Base-by-base conservation (phyloP, 2,329 filamentous ascomycete species). In the Diplodia intermedia region DNA sequence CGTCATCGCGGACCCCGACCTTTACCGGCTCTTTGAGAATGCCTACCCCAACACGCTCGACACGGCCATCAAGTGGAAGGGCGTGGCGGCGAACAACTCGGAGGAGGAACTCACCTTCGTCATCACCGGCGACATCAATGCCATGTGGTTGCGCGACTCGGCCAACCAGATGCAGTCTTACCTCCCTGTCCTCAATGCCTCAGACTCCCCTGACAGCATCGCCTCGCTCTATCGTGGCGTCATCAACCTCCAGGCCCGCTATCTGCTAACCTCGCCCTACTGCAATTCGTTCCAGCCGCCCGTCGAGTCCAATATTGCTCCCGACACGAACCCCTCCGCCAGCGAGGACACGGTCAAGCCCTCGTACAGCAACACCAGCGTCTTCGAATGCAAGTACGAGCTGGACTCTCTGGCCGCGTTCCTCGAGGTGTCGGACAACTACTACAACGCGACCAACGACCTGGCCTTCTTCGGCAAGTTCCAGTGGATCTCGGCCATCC, bases 11-110 rank as follows among this genome's bases (percentile, higher is more conserved):
- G 82, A 85, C 70, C 82, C 81, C 0, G 91, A 94, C 75, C 83
- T 93, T 23, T 88, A 85, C 75, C 84, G 89, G 3, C 81, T 93
- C 12, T 93, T 93, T 74, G 80, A 88, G 71, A 93, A 93, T 75
- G 83, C 88, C 1, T 93, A 88, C 75, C 90, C 91, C 0, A 93
- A 92, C 76, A 92, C 90, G 0, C 82, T 93, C 12, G 90, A 93
- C 74, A 92, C 90, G 0, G 90, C 90, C 0, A 85, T 92, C 52
- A 84, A 84, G 69, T 92, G 89, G 90, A 87, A 85, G 66, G 90
- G 90, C 1, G 80, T 82, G 63, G 83, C 87, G 0, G 83, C 82
- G 40, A 83, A 87, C 69, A 83, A 86, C 71, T 77, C 83, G 0
- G 83, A 85, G 1, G 89, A 92, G 76, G 90, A 92, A 77, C 79